Evolutionary conservation across 1,139 yeast genomes (phyloP).

Genomic region (Wickerhamiella pararugosa): DNA sequence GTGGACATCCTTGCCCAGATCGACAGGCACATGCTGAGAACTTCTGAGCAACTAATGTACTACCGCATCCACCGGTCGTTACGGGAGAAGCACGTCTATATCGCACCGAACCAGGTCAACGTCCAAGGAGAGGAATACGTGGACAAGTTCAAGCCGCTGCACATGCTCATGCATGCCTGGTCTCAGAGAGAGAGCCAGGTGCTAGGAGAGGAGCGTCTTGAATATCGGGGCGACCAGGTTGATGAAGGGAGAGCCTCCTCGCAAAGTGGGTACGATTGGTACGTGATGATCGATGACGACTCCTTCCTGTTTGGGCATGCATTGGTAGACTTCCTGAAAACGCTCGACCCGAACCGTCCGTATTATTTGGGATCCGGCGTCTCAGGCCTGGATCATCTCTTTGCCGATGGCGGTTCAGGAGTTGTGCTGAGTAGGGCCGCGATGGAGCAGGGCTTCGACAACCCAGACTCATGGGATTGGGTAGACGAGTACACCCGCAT

Average conservation of each 20-base stretch:
- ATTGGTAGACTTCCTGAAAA: constrained; percentile 11
- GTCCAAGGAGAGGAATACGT: constrained; percentile 13
- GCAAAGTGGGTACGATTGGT: constrained; percentile 15
- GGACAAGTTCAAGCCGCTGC: constrained; percentile 16
- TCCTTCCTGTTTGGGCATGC: constrained; percentile 14
- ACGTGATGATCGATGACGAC: constrained; percentile 16
- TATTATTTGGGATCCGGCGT: constrained; percentile 16
- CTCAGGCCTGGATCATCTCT: constrained; percentile 12
- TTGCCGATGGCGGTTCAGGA: constrained; percentile 29
- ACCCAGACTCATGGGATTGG: constrained; percentile 8
- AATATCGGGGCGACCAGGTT: constrained; percentile 10
- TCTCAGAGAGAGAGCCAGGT: neutral
- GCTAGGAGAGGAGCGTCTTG: neutral
- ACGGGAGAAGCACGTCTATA: constrained; percentile 14
- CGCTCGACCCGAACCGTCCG: constrained; percentile 14
- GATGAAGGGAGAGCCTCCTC: neutral
- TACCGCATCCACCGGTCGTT: constrained; percentile 15
- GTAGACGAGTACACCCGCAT: constrained; percentile 15
- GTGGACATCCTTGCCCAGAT: constrained; percentile 14
- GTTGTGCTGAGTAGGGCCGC: constrained; percentile 24
- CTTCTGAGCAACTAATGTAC: constrained; percentile 13
- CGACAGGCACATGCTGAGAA: constrained; percentile 8
- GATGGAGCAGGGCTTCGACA: constrained; percentile 19
- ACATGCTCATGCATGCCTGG: constrained; percentile 16
- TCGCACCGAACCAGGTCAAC: constrained; percentile 12